Conservation (phyloP, 805 yeast species). For the Kockiozyma suomiensis region DNA sequence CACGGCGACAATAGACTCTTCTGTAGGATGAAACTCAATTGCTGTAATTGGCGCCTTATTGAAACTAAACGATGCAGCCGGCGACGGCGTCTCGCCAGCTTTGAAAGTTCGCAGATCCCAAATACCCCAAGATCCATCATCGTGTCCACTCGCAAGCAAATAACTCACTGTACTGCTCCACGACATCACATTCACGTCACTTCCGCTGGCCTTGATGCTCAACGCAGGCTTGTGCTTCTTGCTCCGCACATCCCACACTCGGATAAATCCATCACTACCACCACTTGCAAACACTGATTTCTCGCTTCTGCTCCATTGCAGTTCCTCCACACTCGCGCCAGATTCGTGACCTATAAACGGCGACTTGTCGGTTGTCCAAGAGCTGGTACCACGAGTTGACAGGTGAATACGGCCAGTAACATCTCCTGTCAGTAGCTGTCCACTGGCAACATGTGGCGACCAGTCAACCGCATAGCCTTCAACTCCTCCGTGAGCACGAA, state of each 20-base stretch:
- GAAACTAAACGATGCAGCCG: conserved; percentile 94
- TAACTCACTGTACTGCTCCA: conserved; percentile 91
- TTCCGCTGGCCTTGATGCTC: conserved; percentile 72
- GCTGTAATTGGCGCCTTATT: conserved; percentile 93
- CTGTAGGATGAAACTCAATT: conserved; percentile 90
- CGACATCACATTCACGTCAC: conserved; percentile 92
- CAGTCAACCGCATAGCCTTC: conserved; percentile 98
- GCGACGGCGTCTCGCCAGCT: conserved; percentile 56
- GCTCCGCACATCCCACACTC: conserved; percentile 97
- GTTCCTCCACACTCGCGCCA: conserved; percentile 81
- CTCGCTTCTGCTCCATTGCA: conserved; percentile 95
- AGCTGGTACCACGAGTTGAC: conserved; percentile 72
- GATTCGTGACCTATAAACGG: conserved; percentile 59
- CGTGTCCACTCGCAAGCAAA: conserved; percentile 92
- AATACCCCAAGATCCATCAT: conserved; percentile 95
- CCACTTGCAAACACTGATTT: conserved; percentile 93
- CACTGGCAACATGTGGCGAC: conserved; percentile 83
- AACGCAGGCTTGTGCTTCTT: conserved; percentile 90
- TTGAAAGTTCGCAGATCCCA: conserved; percentile 94
- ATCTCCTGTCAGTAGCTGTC: conserved; percentile 82
- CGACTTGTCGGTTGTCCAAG: conserved; percentile 82
- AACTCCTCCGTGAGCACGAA: conserved; percentile 85
- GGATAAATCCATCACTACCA: conserved; percentile 86
- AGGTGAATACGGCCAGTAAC: conserved; percentile 77
- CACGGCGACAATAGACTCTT: conserved; percentile 93